Conservation (phyloP, 495 filamentous ascomycete species). For the Penicillium salamii region DNA sequence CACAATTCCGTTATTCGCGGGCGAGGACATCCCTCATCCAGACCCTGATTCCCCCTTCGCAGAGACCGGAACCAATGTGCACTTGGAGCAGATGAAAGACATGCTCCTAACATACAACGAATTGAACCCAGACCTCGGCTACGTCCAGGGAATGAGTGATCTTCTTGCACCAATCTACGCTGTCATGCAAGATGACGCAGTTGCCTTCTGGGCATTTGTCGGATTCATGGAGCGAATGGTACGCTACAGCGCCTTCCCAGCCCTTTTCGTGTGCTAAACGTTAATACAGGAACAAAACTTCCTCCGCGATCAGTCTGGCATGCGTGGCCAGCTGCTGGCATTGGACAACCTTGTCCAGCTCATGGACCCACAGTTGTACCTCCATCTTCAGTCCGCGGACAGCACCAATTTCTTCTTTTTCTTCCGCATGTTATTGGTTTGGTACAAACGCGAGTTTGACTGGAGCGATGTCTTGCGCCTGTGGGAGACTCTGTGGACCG, state of each 20-base stretch:
- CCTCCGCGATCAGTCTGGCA: conserved; percentile 90
- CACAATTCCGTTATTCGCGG: conserved; percentile 85
- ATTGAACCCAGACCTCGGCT: conserved; percentile 87
- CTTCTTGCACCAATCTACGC: conserved; percentile 94
- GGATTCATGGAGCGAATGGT: conserved; percentile 94
- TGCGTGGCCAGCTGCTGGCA: conserved; percentile 85
- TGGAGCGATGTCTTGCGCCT: conserved; percentile 83
- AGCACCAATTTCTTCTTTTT: conserved; percentile 99
- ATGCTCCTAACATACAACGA: conserved; percentile 99
- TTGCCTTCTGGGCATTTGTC: conserved; percentile 96
- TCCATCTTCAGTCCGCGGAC: conserved; percentile 84
- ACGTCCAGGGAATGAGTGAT: conserved; percentile 98
- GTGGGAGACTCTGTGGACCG: conserved; percentile 95
- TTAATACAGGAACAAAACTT: conserved; percentile 78
- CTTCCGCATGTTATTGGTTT: conserved; percentile 96
- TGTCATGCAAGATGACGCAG: conserved; percentile 92
- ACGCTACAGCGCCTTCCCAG: conserved; percentile 5
- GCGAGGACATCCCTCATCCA: conserved; percentile 96
- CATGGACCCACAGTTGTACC: conserved; percentile 91
- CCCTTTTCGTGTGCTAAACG: not conserved
- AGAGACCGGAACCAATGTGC: conserved; percentile 87
- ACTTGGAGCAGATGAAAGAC: conserved; percentile 97
- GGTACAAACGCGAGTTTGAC: conserved; percentile 96
- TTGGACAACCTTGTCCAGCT: conserved; percentile 92
- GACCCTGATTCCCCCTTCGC: conserved; percentile 96